Evolutionary conservation across 2,329 filamentous ascomycete genomes (phyloP).

Genomic region (Pseudogymnoascus sp.): DNA sequence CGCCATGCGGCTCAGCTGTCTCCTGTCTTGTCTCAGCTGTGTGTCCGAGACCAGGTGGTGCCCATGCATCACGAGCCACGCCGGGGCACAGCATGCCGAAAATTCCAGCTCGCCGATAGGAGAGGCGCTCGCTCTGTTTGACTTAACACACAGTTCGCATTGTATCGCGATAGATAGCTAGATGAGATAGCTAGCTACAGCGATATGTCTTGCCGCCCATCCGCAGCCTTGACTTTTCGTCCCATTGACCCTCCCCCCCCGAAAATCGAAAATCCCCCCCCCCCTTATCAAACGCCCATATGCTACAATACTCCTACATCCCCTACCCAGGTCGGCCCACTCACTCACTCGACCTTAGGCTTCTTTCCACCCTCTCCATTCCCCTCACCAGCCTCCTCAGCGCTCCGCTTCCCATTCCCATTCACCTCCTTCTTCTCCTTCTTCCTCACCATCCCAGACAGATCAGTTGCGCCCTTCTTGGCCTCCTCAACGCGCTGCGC

Average conservation of each 20-base stretch:
- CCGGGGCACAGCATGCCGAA: background rate
- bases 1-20: background rate
- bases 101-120: background rate
- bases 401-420: conserved; percentile 46
- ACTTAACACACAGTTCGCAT: background rate
- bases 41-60: background rate
- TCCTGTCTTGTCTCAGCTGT: background rate
- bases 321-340: background rate
- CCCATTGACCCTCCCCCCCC: background rate
- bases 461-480: conserved; percentile 63
- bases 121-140: background rate
- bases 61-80: background rate
- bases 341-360: conserved; percentile 20
- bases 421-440: conserved; percentile 36
- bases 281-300: background rate
- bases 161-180: background rate
- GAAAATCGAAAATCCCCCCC: background rate
- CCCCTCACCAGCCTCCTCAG: conserved; percentile 32
- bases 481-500: conserved; percentile 61
- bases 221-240: conserved; percentile 1
- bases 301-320: background rate
- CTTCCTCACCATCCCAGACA: conserved; percentile 64
- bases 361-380: conserved; percentile 27
- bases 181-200: background rate
- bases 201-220: background rate